Conservation (phyloP, 1,284 basidiomycete genomes). For the Neotropicomus parvogracilis region DNA sequence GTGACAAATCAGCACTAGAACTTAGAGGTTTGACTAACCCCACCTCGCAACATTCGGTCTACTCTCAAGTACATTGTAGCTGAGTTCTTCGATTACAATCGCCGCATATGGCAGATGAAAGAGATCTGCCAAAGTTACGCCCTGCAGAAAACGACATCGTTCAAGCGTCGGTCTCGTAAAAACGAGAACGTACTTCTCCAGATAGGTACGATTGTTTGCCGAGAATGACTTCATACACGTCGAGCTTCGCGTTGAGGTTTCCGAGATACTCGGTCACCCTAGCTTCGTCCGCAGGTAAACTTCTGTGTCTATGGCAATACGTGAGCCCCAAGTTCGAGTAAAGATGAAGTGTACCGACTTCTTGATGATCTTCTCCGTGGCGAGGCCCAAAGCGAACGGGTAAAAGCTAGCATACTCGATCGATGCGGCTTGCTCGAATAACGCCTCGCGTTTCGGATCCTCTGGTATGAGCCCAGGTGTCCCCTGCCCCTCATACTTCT, state of each 20-base stretch:
- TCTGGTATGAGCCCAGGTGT: constrained; percentile 31
- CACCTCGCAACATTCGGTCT: constrained; percentile 31
- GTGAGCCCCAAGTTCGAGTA: not conserved
- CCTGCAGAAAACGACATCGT: constrained; percentile 27
- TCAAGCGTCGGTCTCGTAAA: no score
- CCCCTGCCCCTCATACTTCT: constrained; percentile 40
- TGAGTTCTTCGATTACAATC: constrained; percentile 31
- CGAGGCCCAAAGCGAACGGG: constrained; percentile 36
- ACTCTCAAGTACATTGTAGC: constrained; percentile 21
- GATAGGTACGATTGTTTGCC: constrained; percentile 29
- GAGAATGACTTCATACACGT: constrained; percentile 31
- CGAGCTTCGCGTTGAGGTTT: constrained; percentile 28
- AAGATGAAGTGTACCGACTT: constrained; percentile 21
- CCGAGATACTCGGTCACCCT: constrained; percentile 30
- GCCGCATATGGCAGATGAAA: constrained; percentile 51
- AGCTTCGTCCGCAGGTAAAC: constrained; percentile 26
- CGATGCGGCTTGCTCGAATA: constrained; percentile 49
- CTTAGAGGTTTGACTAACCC: not conserved
- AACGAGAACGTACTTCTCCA: constrained; percentile 25
- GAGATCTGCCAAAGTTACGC: constrained; percentile 52
- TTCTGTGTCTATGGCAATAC: constrained; percentile 14
- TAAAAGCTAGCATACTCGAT: constrained; percentile 27
- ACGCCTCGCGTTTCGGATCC: constrained; percentile 35
- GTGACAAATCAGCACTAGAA: not conserved
- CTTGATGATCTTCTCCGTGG: constrained; percentile 43